These are phyloP conservation scores for Priceomyces castillae DNA, from an alignment of 805 yeast species.

Conservation along the genomic window DNA sequence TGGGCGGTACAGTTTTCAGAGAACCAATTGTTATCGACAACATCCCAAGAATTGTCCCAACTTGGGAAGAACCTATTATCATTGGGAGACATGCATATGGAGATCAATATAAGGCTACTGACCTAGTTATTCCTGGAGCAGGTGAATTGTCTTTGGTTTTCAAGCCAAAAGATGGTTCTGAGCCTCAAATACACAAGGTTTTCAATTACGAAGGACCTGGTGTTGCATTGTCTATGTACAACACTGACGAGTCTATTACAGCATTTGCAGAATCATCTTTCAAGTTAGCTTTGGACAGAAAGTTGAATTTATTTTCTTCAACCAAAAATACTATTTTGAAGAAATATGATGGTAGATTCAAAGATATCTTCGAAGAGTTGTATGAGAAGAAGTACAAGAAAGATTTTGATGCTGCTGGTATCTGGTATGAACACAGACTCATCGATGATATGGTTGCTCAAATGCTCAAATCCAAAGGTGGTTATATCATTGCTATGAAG, in stretches of 20 bases:
- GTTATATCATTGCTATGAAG: conserved; percentile 92
- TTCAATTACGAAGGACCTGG: conserved; percentile 70
- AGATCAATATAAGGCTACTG: conserved; percentile 94
- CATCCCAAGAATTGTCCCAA: conserved; percentile 84
- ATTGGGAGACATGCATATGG: conserved; percentile 98
- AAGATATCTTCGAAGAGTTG: conserved; percentile 84
- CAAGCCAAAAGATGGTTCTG: conserved; percentile 66
- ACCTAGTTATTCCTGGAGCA: conserved; percentile 71
- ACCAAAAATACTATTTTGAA: conserved; percentile 95
- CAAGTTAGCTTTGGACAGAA: conserved; percentile 77
- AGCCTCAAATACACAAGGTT: conserved; percentile 55
- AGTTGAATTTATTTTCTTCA: conserved; percentile 77
- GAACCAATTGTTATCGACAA: conserved; percentile 91
- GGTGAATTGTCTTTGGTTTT: conserved; percentile 78
- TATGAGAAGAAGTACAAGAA: conserved; percentile 67
- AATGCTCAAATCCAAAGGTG: conserved; percentile 95
- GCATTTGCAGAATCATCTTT: conserved; percentile 95
- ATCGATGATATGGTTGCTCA: conserved; percentile 99
- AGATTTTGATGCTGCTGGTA: conserved; percentile 73
- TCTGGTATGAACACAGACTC: conserved; percentile 95
- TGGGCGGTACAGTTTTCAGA: conserved; percentile 96
- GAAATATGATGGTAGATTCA: conserved; percentile 92
- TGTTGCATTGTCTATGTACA: conserved; percentile 91
- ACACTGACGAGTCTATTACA: conserved; percentile 84
- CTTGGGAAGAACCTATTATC: conserved; percentile 93